Evolutionary conservation across 148 eudicot genomes (phyloP).

Genomic region (Rhododendron vialii): DNA sequence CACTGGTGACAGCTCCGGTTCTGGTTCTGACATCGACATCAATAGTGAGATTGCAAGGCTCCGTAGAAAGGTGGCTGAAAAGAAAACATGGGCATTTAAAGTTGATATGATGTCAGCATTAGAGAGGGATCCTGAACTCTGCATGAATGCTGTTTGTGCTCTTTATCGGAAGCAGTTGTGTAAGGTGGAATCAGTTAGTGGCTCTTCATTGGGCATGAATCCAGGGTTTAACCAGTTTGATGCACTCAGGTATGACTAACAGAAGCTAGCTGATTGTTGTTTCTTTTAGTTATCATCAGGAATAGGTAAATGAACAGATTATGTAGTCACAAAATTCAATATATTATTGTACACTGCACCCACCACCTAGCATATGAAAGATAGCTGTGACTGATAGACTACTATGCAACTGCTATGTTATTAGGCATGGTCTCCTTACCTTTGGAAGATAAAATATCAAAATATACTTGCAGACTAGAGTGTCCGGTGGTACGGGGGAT

Average conservation of each 20-base stretch:
- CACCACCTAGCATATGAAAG: neutral
- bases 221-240: neutral
- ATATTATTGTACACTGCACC: neutral
- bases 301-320: neutral
- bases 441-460: neutral
- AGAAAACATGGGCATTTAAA: slow-evolving; percentile 23
- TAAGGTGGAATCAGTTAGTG: neutral
- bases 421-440: neutral
- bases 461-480: neutral
- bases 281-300: neutral
- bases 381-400: neutral
- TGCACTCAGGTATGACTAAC: slow-evolving; percentile 16
- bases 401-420: neutral
- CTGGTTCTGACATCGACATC: slow-evolving; percentile 2
- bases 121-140: slow-evolving; percentile 29
- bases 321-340: neutral
- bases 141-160: slow-evolving; percentile 52
- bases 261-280: neutral
- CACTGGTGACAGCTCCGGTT: slow-evolving; percentile 6
- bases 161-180: slow-evolving; percentile 29
- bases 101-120: slow-evolving; percentile 31
- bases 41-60: neutral
- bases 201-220: neutral
- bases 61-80: neutral
- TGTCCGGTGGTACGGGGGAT: neutral